Evolutionary conservation across 352 stramenopile species (phyloP), one percentile per base, ranked within the genome.

Genomic region (Phytophthora crassamura): DNA sequence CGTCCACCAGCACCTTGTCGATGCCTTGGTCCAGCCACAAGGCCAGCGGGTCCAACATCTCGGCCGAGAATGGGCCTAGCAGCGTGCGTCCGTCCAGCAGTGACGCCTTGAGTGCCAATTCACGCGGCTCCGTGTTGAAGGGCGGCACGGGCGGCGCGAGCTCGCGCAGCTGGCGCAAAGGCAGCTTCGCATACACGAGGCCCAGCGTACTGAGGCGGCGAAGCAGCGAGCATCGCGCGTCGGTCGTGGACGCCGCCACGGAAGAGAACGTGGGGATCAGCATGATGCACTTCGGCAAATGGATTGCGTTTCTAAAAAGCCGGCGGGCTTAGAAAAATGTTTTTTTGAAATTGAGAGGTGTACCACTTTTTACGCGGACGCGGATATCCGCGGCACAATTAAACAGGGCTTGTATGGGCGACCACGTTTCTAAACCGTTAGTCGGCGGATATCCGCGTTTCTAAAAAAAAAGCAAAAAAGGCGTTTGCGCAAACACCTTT

Each of bases 11-110:
- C 47, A 88, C 80, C 39, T 85, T 84, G 3, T 64, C 39, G 1
- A 78, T 51, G 9, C 86, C 84, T 20, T 95, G 69, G 45, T 95
- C 82, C 39, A 95, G 74, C 85, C 85, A 95, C 33, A 46, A 62
- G 46, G 77, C 72, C 3, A 88, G 63, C 5, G 53, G 46, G 9
- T 86, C 82, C 15, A 92, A 77, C 73, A 88, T 91, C 9, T 80
- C 69, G 22, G 64, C 45, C 1, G 63, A 49, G 58, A 95, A 95
- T 12, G 84, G 84, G 22, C 87, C 87, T 3, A 91, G 57, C 33
- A 93, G 51, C 40, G 78, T 59, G 16, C 84, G 74, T n/a, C 69
- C 56, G n/a, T 74, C 67, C 28, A 86, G 40, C 32, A 93, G 59
- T 34, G 76, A 68, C 4, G 46, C 33, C 57, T 89, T 88, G 45